Base-by-base conservation (phyloP, 2,329 filamentous ascomycete genomes). In the Alternaria dauci region DNA sequence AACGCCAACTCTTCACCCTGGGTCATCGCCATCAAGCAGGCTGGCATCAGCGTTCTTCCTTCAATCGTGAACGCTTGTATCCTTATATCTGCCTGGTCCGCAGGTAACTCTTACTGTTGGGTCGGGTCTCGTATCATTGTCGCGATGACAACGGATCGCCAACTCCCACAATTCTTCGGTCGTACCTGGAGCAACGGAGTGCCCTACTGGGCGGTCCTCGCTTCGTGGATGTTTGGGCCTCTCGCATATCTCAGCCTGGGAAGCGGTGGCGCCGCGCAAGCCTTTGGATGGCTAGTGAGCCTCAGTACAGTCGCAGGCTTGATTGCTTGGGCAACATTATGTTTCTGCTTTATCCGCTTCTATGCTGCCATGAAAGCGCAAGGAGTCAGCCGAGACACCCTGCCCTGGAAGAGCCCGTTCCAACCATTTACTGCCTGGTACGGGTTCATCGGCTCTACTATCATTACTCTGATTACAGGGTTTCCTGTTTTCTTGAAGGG, bases 191-290 rank as follows among this genome's bases (percentile, higher is more conserved):
- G 91, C 70, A 82, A 83, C 12, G 88, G 88, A 67, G 85, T 94
- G 0, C 91, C 91, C 0, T 91, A 90, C 75, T 90, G 88, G 67
- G 90, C 93, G 12, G 69, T 79, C 1, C 75, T 88, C 18, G 76
- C 85, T 1, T 86, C 94, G 61, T 85, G 88, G 4, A 80, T 91
- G 0, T 62, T 69, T 14, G 57, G 55, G 0, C 68, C 63, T 11
- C 81, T 94, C 4, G 85, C 88, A 2, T 94, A 92, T 76, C 81
- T 93, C 44, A 89, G 93, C 76, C 84, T 94, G n/a, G 88, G 86
- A 9, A 83, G 86, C 58, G 83, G 84, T 52, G 84, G 87, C 0
- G 85, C 46, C 0, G 46, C 46, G 1, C 30, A 50, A n/a, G 46
- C 46, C 0, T 50, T 50, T 1, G 46, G 46, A 50, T 93, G 90